Base-by-base conservation (phyloP, 208 protist genomes). In the Borovskyia barvae region DNA sequence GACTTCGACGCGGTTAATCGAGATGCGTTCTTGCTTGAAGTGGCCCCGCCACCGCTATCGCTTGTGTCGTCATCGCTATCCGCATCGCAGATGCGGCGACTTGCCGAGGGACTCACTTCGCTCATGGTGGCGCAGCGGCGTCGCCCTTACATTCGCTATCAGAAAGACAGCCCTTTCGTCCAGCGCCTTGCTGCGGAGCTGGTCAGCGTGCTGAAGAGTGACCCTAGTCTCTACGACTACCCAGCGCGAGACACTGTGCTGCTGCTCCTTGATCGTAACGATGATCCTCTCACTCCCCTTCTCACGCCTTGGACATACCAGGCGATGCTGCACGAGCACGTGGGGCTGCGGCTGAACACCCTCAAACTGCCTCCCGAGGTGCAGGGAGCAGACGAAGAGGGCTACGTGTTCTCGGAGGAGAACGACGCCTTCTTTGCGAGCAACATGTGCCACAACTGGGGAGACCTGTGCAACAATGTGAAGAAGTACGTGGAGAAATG, bases 231-330 rank as follows among this genome's bases (percentile, higher is more conserved):
- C 30, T 97, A 95, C 76, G 59, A 95, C 69, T 96, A 97, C 77
- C 76, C 87, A 33, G 48, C 24, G 35, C 64, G 71, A 9, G 83
- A 92, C 48, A 67, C 72, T 28, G 72, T 85, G 49, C 52, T 94
- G 43, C 72, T 95, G 22, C 72, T 97, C 42, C 48, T 94, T 2
- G 91, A 97, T 56, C 86, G 91, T 45, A 79, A 29, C 57, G 85
- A 86, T 57, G 98, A 99, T 65, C 95, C 93, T 5, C 72, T 99
- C 1, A 99, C 98, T 8, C 98, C 98, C 37, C 75, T 99, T 28
- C 74, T 99, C 24, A 96, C 82, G 22, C 96, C 98, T 57, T 99
- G 98, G 98, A 99, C 97, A n/a, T 99, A 99, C 75, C 96, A 99
- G 80, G 94, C 98, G 14, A 99, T 99, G 98, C 78, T 99, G 37